Evolutionary conservation across 1,284 basidiomycete species (phyloP).

Genomic region (Stereum hirsutum): DNA sequence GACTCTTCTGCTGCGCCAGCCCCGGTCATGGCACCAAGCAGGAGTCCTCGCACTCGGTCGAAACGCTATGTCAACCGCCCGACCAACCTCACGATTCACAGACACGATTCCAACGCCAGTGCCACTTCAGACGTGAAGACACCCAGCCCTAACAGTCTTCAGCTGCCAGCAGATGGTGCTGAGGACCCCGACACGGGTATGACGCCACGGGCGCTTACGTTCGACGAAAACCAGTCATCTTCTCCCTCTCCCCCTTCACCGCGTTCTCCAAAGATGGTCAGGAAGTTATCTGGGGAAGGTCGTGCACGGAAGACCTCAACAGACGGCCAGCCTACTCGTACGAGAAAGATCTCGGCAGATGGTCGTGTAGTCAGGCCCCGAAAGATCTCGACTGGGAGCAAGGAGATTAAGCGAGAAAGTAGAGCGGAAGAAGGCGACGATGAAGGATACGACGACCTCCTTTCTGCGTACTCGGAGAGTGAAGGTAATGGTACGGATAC

Average conservation of each 20-base stretch:
- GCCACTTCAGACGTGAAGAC: slow-evolving; percentile 15
- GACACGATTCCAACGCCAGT: slow-evolving; percentile 12
- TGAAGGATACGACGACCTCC: slow-evolving; percentile 66
- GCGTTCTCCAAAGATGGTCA: slow-evolving; percentile 26
- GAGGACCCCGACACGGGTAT: slow-evolving; percentile 39
- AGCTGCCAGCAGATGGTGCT: slow-evolving; percentile 39
- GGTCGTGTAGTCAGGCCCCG: slow-evolving; percentile 23
- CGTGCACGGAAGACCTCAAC: slow-evolving; percentile 18
- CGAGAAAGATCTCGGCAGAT: slow-evolving; percentile 23
- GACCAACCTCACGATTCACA: slow-evolving; percentile 32
- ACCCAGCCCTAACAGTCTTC: slow-evolving; percentile 33
- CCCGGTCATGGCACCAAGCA: slow-evolving; percentile 22
- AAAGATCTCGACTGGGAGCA: slow-evolving; percentile 32
- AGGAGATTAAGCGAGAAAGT: slow-evolving; percentile 36
- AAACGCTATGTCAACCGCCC: slow-evolving; percentile 39
- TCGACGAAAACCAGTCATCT: slow-evolving; percentile 21
- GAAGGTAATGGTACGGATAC: slow-evolving; percentile 37
- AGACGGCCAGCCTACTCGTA: slow-evolving; percentile 19
- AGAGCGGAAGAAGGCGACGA: slow-evolving; percentile 68
- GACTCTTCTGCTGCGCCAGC: slow-evolving; percentile 37
- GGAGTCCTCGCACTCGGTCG: slow-evolving; percentile 35
- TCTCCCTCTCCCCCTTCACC: slow-evolving; percentile 24
- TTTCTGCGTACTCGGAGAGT: slow-evolving; percentile 75
- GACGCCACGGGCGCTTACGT: slow-evolving; percentile 48
- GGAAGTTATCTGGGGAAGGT: slow-evolving; percentile 25